Percentiles rank a stretch among this genome's conserved stretches.
phyloP scores from a whole-genome alignment of 331 rosid genomes.

The Malus hybrid region DNA sequence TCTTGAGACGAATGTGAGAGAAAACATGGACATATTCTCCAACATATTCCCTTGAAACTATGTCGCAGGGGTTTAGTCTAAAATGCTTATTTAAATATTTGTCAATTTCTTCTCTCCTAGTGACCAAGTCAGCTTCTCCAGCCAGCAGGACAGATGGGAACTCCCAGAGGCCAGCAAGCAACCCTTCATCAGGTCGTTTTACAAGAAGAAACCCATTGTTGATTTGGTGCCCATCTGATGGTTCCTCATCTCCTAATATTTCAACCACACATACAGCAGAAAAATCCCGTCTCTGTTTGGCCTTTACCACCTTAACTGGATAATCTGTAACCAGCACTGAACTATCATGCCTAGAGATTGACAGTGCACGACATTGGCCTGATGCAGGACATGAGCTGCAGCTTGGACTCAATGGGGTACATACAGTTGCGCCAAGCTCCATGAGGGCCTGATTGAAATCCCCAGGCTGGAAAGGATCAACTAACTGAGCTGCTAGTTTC shows the following conservation, averaged over 20 bases:
- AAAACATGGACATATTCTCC: constrained; percentile 88
- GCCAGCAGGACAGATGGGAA: constrained; percentile 71
- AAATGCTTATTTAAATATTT: constrained; percentile 38
- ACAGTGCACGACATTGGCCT: constrained; percentile 55
- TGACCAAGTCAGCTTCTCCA: constrained; percentile 41
- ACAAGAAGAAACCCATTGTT: constrained; percentile 61
- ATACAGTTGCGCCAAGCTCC: constrained; percentile 93
- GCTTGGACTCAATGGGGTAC: constrained; percentile 66
- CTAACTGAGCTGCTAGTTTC: constrained; percentile 79
- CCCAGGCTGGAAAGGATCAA: constrained; percentile 77
- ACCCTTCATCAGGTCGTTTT: constrained; percentile 86
- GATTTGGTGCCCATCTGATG: constrained; percentile 14
- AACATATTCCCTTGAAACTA: constrained; percentile 57
- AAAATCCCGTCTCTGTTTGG: constrained; percentile 63
- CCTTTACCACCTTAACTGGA: constrained; percentile 55
- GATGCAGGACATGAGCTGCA: constrained; percentile 77
- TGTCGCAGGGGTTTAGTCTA: constrained; percentile 39
- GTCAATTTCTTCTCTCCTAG: constrained; percentile 50
- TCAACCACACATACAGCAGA: constrained; percentile 81
- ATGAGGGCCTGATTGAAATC: constrained; percentile 93
- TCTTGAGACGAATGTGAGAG: constrained; percentile 84
- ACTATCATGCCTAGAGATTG: constrained; percentile 40
- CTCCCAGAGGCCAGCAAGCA: constrained; percentile 98
- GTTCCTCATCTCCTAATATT: constrained; percentile 41
- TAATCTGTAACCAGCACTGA: constrained; percentile 69